phyloP scores from a whole-genome alignment of 305 asterid genomes.

The Fraxinus angustifolia region DNA sequence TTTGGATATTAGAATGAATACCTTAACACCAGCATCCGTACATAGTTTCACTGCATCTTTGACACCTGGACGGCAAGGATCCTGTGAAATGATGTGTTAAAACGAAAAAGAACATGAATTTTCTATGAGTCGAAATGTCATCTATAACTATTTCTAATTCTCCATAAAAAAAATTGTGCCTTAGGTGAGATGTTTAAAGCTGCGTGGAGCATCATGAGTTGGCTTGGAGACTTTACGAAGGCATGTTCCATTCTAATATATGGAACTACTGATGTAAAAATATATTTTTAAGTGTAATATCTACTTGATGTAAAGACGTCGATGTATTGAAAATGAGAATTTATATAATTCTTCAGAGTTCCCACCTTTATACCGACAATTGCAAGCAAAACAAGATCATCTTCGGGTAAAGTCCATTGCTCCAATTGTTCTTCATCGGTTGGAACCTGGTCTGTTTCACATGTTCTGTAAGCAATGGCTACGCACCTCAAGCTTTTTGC shows the following conservation, averaged over 20 bases:
- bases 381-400: constrained; percentile 68
- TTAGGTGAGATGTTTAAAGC: constrained; percentile 97
- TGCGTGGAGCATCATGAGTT: constrained; percentile 83
- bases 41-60: constrained; percentile 83
- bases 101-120: constrained; percentile 15
- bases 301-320: neutral
- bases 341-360: constrained; percentile 6
- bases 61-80: constrained; percentile 99
- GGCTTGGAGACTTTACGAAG: constrained; percentile 98
- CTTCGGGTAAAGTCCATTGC: constrained; percentile 78
- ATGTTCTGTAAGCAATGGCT: constrained; percentile 74
- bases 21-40: constrained; percentile 87
- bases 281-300: neutral
- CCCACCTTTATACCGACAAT: constrained; percentile 90
- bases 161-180: constrained; percentile 20
- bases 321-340: neutral
- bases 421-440: constrained; percentile 64
- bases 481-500: constrained; percentile 90
- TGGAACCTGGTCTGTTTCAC: constrained; percentile 57
- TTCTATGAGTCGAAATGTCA: neutral
- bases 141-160: neutral
- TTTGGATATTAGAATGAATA: constrained; percentile 26
- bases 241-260: constrained; percentile 31
- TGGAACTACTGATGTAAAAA: neutral
- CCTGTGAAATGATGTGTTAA: constrained; percentile 40